phyloP scores from a whole-genome alignment of 257 asterid genomes.

The Mitragyna speciosa region DNA sequence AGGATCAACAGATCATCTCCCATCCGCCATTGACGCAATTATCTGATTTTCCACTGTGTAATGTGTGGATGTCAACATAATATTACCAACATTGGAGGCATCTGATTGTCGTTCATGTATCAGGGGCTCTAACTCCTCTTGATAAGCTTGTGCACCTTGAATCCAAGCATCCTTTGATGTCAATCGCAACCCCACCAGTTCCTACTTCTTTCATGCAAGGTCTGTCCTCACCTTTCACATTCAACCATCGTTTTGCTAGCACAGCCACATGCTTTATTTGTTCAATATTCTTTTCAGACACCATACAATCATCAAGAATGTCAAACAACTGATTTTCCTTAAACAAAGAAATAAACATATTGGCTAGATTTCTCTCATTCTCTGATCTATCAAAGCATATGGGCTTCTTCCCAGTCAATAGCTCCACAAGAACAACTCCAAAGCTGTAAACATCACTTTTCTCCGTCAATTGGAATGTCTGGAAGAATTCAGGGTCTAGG shows the following conservation, averaged over 20 bases:
- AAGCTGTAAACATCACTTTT: slow-evolving; percentile 46
- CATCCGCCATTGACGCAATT: no score
- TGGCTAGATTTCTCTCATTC: slow-evolving; percentile 29
- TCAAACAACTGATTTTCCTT: not conserved
- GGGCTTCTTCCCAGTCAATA: slow-evolving; percentile 27
- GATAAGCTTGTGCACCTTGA: no score
- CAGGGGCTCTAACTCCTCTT: no score
- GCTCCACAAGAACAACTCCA: slow-evolving; percentile 37
- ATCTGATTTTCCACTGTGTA: no score
- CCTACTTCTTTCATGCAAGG: slow-evolving; percentile 41
- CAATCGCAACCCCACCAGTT: not conserved
- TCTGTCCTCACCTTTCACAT: slow-evolving; percentile 34
- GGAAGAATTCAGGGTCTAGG: slow-evolving; percentile 38
- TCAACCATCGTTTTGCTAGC: slow-evolving; percentile 32
- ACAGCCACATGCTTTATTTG: slow-evolving; percentile 17
- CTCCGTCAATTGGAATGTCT: slow-evolving; percentile 25
- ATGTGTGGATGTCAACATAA: no score
- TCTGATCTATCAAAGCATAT: slow-evolving; percentile 23
- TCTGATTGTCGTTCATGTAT: no score
- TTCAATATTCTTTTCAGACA: slow-evolving; percentile 13
- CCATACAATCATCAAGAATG: slow-evolving; percentile 23
- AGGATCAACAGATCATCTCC: no score
- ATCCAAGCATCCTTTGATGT: no score
- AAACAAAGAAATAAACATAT: slow-evolving; percentile 24
- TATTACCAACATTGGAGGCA: no score